Base-by-base conservation (phyloP, 2,329 filamentous ascomycete species). In the Atkinsonella hypoxylon region DNA sequence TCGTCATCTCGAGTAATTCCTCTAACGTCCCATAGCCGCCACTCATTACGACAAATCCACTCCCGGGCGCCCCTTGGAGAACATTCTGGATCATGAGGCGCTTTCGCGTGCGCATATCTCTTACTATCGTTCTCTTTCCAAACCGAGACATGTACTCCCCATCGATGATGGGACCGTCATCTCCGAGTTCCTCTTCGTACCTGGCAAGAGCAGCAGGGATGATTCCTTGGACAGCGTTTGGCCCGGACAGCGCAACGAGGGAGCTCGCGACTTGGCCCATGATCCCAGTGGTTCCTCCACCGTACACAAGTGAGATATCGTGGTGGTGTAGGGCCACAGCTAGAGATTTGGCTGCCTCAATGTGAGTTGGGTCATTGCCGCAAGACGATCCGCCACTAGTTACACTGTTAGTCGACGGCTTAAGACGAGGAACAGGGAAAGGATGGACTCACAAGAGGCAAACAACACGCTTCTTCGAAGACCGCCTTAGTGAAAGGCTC, bases 81-180 rank as follows among this genome's bases (percentile, higher is more conserved):
- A 96, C 89, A 65, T 89, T 85, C 58, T 81, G 74, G 3, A 89
- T 90, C 91, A 97, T 96, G 70, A 91, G 76, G 56, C 85, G 80
- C 74, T 97, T 97, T 55, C 91, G 81, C 41, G 87, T 89, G 70
- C 97, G 91, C 91, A 97, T 97, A 63, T 95, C 89, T 58, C 81
- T 77, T 17, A 96, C 91, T 5, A 95, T 81, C 0, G 89, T 96
- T 6, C 89, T 95, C 36, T 76, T 73, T 3, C 91, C 91, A 64
- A 87, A 97, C 5, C 81, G 67, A 5, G 69, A 61, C 62, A 81
- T 75, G 54, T 83, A 57, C 65, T 66, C 46, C 8, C 22, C 12
- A 17, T 12, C 4, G 4, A 26, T 8, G 38, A 41, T 22, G 4
- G 36, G 46, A 63, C 60, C 20, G 61, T 69, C 58, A 12, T 26